These are phyloP conservation scores for Elaeis oleifera DNA, from an alignment of 202 grass and related monocot genomes.

Conservation along the genomic window DNA sequence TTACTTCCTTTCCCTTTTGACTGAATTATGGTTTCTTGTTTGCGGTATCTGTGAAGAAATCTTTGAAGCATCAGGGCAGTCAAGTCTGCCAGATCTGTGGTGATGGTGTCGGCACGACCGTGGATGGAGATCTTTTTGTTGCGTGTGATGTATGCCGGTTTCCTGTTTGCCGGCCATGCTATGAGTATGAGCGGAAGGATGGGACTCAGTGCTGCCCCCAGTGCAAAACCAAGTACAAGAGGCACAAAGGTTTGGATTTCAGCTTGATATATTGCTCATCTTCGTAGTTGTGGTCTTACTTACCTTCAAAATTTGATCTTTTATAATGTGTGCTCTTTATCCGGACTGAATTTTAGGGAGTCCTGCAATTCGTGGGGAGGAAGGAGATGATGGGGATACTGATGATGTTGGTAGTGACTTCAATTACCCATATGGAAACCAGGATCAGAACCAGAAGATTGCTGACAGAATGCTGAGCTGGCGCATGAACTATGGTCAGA, in stretches of 20 bases:
- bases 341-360: constrained; percentile 50
- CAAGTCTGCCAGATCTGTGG: constrained; percentile 27
- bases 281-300: not conserved
- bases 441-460: constrained; percentile 73
- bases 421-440: constrained; percentile 52
- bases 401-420: constrained; percentile 63
- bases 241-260: constrained; percentile 23
- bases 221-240: constrained; percentile 31
- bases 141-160: constrained; percentile 23
- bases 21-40: too few relatives aligned
- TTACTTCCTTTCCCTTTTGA: too few relatives aligned
- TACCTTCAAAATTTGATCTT: constrained; percentile 1
- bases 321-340: not conserved
- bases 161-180: constrained; percentile 24
- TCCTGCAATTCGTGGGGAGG: constrained; percentile 51
- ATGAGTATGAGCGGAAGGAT: constrained; percentile 29
- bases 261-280: not conserved
- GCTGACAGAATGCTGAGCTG: constrained; percentile 81
- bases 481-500: constrained; percentile 49
- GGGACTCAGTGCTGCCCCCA: constrained; percentile 24
- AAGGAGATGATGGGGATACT: constrained; percentile 62
- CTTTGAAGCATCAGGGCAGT: constrained; percentile 11
- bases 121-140: constrained; percentile 24
- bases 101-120: constrained; percentile 12
- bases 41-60: constrained; percentile 4